These are phyloP conservation scores for Linnemannia zychae DNA, from an alignment of 192 early-diverging fungal species.

Conservation along the genomic window DNA sequence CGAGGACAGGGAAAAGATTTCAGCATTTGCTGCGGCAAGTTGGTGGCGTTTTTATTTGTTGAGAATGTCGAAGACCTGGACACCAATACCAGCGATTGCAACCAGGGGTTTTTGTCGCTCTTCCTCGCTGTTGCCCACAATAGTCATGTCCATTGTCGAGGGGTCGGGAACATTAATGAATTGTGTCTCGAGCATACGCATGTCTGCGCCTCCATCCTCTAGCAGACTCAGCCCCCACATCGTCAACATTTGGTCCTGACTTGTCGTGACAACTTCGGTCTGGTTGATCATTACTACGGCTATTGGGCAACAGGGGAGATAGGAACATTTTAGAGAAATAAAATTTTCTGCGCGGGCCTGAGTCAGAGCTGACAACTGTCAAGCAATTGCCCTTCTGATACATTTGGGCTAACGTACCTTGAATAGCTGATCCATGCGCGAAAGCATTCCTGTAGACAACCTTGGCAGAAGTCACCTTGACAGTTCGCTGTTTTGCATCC, in stretches of 20 bases:
- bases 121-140: constrained; percentile 19
- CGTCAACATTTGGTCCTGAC: constrained; percentile 80
- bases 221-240: constrained; percentile 60
- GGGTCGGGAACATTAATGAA: constrained; percentile 79
- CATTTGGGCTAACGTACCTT: constrained; percentile 58
- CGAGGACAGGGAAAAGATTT: not conserved
- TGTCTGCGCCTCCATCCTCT: not conserved
- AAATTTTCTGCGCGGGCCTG: not conserved
- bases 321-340: not conserved
- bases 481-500: not conserved
- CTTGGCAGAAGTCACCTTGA: not conserved
- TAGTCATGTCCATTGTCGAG: constrained; percentile 64
- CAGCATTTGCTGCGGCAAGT: constrained; percentile 8
- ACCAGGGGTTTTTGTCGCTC: constrained; percentile 8
- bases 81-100: constrained; percentile 71
- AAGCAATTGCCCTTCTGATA: not conserved
- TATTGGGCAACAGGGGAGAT: constrained; percentile 14
- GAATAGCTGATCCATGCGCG: constrained; percentile 81
- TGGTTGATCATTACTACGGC: constrained; percentile 58
- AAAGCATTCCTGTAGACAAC: constrained; percentile 38
- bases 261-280: constrained; percentile 61
- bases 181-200: constrained; percentile 48
- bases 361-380: constrained; percentile 3
- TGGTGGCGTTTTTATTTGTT: constrained; percentile 20
- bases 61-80: constrained; percentile 62